Base-by-base conservation (phyloP, 257 asterid genomes). In the Rauvolfia tetraphylla region DNA sequence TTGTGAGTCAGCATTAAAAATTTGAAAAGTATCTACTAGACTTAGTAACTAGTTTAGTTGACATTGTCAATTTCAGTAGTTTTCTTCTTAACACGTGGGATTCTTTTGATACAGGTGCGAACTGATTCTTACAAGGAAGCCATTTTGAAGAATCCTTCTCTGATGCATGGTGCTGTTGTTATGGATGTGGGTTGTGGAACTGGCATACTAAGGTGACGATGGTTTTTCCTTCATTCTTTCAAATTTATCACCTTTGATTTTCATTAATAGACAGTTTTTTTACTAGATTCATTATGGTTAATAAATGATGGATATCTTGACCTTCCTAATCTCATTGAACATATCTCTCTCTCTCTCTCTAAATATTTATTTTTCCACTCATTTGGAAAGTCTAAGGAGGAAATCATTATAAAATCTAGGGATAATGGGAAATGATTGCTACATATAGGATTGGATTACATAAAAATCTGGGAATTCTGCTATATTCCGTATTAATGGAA, bases 131-230 rank as follows among this genome's bases (percentile, higher is more conserved):
- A 92, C 67, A 89, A 88, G 81, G 85, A 88, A 85, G 98, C 99
- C 77, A 87, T 95, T 54, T 18, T 87, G 86, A 91, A 89, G 80
- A 95, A 95, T 78, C 99, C 98, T 73, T 91, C 97, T 81, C 90
- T 95, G 70, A 76, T 95, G 29, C 83, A 74, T 72, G 88, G 85
- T 63, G 90, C 97, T 65, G 92, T 85, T 56, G 97, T 92, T 48
- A 91, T 95, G 98, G 98, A 95, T 81, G 91, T 95, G 10, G 98
- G 98, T 67, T 95, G 98, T 78, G 98, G 98, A 66, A 95, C 98
- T 77, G 98, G 98, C 84, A 95, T 95, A 79, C 84, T 95, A 70
- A 94, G 98, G 98, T 92, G 77, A 18, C 86, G 63, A 27, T 48
- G 53, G 61, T n/a, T 57, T 70, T 29, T 66, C 25, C 25, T 34